Percentiles rank a stretch among this genome's conserved stretches.
phyloP scores from a whole-genome alignment of 345 rosid genomes.

The Citrus inodora region DNA sequence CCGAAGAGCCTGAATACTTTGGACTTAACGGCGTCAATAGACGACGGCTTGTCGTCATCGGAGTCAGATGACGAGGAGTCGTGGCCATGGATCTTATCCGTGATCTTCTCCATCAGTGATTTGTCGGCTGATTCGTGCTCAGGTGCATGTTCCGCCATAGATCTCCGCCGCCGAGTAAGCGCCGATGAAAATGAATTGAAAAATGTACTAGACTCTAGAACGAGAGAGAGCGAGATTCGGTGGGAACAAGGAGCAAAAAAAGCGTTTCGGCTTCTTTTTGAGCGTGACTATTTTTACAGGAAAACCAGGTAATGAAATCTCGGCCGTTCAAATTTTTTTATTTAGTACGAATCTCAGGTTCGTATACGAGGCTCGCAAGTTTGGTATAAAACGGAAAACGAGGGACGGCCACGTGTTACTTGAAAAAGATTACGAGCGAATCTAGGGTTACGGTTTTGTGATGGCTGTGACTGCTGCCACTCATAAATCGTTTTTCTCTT shows the following conservation, averaged over 20 bases:
- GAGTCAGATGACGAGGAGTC: conserved; percentile 61
- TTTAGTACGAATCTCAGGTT: conserved; percentile 25
- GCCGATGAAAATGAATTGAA: neutral
- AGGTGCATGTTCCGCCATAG: conserved; percentile 40
- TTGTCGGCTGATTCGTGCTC: conserved; percentile 32
- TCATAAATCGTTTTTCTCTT: neutral
- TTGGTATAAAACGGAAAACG: conserved; percentile 4
- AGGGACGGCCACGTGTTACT: neutral
- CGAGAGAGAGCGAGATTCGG: neutral
- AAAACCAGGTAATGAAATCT: conserved; percentile 15
- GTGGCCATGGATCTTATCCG: conserved; percentile 45
- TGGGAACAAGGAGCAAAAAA: too few relatives aligned
- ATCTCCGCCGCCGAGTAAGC: conserved; percentile 16
- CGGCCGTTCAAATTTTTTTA: conserved; percentile 16
- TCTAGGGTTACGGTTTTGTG: neutral
- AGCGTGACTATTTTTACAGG: neutral
- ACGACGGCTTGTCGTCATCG: conserved; percentile 47
- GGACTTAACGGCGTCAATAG: conserved; percentile 33
- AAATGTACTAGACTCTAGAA: neutral
- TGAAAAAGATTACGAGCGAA: neutral
- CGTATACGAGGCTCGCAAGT: neutral
- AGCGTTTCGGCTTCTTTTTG: neutral
- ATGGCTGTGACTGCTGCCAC: neutral
- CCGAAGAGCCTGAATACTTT: conserved; percentile 75
- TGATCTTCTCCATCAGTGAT: conserved; percentile 50